Evolutionary conservation across 169 alveolate species (phyloP).

Genomic region (Cryptosporidium muris): DNA sequence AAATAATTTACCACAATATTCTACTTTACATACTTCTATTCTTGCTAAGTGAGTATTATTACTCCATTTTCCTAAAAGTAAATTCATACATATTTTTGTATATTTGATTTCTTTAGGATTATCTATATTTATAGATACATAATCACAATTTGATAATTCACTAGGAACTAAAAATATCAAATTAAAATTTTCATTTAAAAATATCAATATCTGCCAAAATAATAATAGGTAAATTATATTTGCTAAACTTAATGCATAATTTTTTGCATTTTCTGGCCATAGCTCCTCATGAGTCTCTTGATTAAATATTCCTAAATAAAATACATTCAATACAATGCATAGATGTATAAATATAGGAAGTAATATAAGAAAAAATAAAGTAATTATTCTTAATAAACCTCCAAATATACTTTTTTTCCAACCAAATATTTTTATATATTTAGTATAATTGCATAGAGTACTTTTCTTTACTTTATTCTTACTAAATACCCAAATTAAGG

Average conservation of each 20-base stretch:
- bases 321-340: constrained; percentile 1
- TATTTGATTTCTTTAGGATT: background rate
- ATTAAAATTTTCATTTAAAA: constrained; percentile 18
- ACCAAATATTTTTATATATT: constrained; percentile 11
- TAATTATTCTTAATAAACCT: constrained; percentile 1
- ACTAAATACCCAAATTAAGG: too few species aligned
- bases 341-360: constrained; percentile 32
- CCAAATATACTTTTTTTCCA: constrained; percentile 34
- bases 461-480: too few species aligned
- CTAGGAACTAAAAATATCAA: constrained; percentile 22
- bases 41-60: too few species aligned
- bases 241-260: constrained; percentile 42
- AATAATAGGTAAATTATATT: constrained; percentile 19
- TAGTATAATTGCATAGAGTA: too few species aligned
- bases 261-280: constrained; percentile 27
- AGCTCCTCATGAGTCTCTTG: background rate
- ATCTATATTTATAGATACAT: constrained; percentile 4
- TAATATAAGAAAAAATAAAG: background rate
- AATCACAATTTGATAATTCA: constrained; percentile 30
- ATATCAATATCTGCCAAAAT: background rate
- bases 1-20: background rate
- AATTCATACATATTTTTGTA: background rate
- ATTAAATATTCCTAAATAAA: constrained; percentile 4
- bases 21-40: background rate
- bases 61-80: too few species aligned